A percentile compares a stretch with the other conserved stretches of the same genome.
phyloP scores from a whole-genome alignment of 2,329 filamentous ascomycete species.

The Peltaster fructicola region DNA sequence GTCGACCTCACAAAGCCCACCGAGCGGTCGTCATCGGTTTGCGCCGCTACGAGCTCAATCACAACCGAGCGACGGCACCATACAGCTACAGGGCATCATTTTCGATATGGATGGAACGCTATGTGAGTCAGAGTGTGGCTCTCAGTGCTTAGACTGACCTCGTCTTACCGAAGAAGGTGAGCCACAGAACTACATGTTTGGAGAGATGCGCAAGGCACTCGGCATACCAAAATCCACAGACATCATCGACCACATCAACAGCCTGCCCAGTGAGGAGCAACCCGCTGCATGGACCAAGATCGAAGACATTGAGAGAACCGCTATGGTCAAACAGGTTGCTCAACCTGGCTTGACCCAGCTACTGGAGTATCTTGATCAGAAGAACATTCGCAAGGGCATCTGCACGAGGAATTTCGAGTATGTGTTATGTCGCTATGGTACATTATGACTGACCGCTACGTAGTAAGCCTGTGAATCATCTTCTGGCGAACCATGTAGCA shows the following conservation, averaged over 20 bases:
- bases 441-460: not conserved
- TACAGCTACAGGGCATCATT: slow-evolving; percentile 41
- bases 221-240: slow-evolving; percentile 55
- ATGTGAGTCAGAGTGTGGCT: slow-evolving; percentile 42
- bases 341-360: slow-evolving; percentile 63
- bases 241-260: slow-evolving; percentile 77
- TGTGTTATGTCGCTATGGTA: slow-evolving; percentile 7
- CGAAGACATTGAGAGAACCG: slow-evolving; percentile 58
- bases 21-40: no score
- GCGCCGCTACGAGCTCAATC: no score
- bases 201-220: slow-evolving; percentile 61
- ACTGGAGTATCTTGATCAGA: slow-evolving; percentile 64
- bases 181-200: slow-evolving; percentile 93
- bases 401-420: slow-evolving; percentile 88
- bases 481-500: slow-evolving; percentile 57
- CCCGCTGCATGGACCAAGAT: slow-evolving; percentile 51
- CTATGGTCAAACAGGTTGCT: slow-evolving; percentile 63
- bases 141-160: not conserved
- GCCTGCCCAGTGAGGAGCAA: slow-evolving; percentile 42
- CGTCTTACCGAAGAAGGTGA: slow-evolving; percentile 35
- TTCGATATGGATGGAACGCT: slow-evolving; percentile 95
- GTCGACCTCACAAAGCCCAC: no score
- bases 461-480: slow-evolving; percentile 49
- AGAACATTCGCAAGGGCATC: slow-evolving; percentile 56
- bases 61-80: slow-evolving; percentile 16